Conservation (phyloP, 441 rosid genomes). For the Gossypium laxum region DNA sequence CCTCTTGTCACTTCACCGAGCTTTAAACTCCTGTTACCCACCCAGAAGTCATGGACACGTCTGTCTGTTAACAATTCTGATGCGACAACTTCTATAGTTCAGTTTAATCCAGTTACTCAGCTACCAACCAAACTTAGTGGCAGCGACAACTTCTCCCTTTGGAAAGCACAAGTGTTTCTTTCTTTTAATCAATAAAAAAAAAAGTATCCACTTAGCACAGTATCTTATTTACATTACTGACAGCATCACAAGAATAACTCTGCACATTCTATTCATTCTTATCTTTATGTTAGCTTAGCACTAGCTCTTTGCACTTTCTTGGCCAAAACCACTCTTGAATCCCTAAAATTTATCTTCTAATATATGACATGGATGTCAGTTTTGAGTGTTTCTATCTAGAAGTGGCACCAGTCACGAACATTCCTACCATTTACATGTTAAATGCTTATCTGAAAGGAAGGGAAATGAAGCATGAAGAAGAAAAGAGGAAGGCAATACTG, state of each 20-base stretch:
- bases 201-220: neutral
- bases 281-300: neutral
- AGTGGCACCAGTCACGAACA: neutral
- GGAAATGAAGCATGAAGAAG: neutral
- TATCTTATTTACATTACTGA: neutral
- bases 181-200: neutral
- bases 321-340: neutral
- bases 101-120: no score
- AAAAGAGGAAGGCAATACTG: constrained; percentile 9
- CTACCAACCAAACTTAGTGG: no score
- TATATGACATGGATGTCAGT: neutral
- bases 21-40: no score
- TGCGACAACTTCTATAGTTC: no score
- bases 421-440: neutral
- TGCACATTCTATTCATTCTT: neutral
- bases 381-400: neutral
- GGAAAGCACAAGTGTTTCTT: neutral
- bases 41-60: no score
- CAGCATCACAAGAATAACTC: neutral
- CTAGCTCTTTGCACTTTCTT: neutral
- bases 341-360: neutral
- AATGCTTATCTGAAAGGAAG: neutral
- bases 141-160: no score
- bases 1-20: no score
- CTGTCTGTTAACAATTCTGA: no score